Evolutionary conservation across 2,329 filamentous ascomycete species (phyloP), one percentile per base, ranked within the genome.

Genomic region (Verticillium dahliae): DNA sequence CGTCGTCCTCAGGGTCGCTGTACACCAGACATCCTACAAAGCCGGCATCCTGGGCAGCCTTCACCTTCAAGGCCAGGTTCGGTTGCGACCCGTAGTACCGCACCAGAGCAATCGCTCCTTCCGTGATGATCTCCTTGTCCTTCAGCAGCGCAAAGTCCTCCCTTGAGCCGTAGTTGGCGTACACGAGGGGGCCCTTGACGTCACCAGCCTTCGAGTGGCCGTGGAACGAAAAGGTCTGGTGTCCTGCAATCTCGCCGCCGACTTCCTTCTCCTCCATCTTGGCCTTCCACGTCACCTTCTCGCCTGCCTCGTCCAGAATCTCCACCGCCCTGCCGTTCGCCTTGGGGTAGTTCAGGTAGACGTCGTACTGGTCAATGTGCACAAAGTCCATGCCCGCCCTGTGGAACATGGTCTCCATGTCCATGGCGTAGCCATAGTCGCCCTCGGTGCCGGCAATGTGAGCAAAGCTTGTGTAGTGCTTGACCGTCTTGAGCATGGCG

Each of bases 381-480:
- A 96, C 87, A 62, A 89, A 81, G 68, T 97, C 92, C 70, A 99
- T 81, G 4, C 85, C 84, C 56, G 88, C 87, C 58, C 82, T 82
- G 66, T 79, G 77, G 74, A 97, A 97, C 73, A 89, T 84, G 69
- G 86, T 87, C 74, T 93, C 84, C 60, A 97, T 86, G 79, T 93
- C 96, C 77, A 91, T 85, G 7, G 91, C 94, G 60, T 96, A 81
- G 56, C 89, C 90, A 69, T 89, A 92, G 76, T 96, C 94, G 57
- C 95, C 95, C 76, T 97, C 89, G 3, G 92, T 96, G n/a, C 95
- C 95, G 2, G 92, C 95, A 65, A 98, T 82, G 74, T 98, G 95
- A 64, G 95, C 90, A 72, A 91, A 97, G 61, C 84, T 85, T 4
- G 92, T 94, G 65, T 94, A 86, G 70, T 93, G 90, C 69, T 85